Percentiles rank a stretch among this genome's conserved stretches.
These are phyloP conservation scores for Rhodamnia argentea DNA, from an alignment of 345 rosid species.

Conservation along the genomic window DNA sequence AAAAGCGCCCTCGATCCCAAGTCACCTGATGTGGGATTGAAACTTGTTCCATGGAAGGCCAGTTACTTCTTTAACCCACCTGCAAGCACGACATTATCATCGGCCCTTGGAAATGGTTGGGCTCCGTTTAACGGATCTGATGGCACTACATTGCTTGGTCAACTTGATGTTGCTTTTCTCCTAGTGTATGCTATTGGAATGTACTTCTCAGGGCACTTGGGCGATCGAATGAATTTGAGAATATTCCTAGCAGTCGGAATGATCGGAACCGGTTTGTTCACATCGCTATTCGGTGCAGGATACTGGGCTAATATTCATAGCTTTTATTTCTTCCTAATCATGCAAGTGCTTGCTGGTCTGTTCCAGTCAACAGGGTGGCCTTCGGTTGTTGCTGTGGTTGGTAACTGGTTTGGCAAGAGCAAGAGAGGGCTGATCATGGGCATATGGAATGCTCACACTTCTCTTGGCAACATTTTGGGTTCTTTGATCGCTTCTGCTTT, in stretches of 20 bases:
- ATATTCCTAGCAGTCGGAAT: conserved; percentile 71
- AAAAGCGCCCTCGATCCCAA: conserved; percentile 83
- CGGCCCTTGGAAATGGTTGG: conserved; percentile 63
- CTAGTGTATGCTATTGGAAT: conserved; percentile 70
- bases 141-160: conserved; percentile 77
- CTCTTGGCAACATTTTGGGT: conserved; percentile 80
- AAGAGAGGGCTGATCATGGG: conserved; percentile 96
- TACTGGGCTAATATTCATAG: conserved; percentile 71
- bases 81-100: conserved; percentile 9
- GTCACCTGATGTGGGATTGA: conserved; percentile 25
- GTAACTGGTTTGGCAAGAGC: conserved; percentile 88
- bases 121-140: conserved; percentile 64
- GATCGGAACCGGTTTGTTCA: conserved; percentile 81
- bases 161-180: conserved; percentile 80
- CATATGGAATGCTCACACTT: conserved; percentile 96
- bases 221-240: conserved; percentile 81
- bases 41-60: conserved; percentile 20
- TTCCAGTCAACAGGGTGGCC: conserved; percentile 99
- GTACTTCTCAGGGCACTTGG: conserved; percentile 89
- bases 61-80: conserved; percentile 11
- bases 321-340: conserved; percentile 54
- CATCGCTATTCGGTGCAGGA: conserved; percentile 72
- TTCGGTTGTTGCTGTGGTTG: conserved; percentile 90
- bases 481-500: conserved; percentile 66
- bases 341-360: conserved; percentile 74